Base-by-base conservation (phyloP, 106 monocot genomes). In the Acanthochlamys bracteata region DNA sequence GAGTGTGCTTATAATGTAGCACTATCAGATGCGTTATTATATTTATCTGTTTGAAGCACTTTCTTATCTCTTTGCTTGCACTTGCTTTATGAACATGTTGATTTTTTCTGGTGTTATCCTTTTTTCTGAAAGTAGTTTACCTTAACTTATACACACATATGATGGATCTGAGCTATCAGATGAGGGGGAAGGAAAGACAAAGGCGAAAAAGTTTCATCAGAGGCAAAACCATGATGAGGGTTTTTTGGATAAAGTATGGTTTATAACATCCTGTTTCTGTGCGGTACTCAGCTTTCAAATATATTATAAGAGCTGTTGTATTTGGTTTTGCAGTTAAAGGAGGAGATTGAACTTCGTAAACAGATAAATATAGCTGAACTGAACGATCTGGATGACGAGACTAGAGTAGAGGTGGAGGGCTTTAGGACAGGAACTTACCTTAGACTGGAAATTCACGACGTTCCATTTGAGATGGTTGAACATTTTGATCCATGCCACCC, bases 401-500 rank as follows among this genome's bases (percentile, higher is more conserved):
- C 87, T 57, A 73, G 91, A 54, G 54, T 91, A 22, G 98, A 98
- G 41, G 67, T 92, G 27, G 98, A 91, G 56, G 98, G 98, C 23
- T 98, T 88, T 58, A 80, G 88, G 67, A 81, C 73, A 55, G 98
- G 98, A 41, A 81, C 83, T 57, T 98, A 98, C 58, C 24, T 98
- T 66, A 80, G 98, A 64, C 73, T 98, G 67, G 98, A 98, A 55
- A 59, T 98, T 56, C 98, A 85, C 75, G 80, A 77, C 74, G 92
- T 98, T 75, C 91, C 98, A n/a, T 85, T 62, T 79, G 91, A 98
- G 75, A 75, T 98, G 80, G 85, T 98, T 53, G 98, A 98, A 60
- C 70, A 98, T 85, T 98, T 98, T 77, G 85, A 98, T 76, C 98
- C 98, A 2, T 55, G 60, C 20, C 91, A 83, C 62, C 98, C 98